phyloP scores from a whole-genome alignment of 176 grass and related monocot genomes.

The Hordeum marinum region DNA sequence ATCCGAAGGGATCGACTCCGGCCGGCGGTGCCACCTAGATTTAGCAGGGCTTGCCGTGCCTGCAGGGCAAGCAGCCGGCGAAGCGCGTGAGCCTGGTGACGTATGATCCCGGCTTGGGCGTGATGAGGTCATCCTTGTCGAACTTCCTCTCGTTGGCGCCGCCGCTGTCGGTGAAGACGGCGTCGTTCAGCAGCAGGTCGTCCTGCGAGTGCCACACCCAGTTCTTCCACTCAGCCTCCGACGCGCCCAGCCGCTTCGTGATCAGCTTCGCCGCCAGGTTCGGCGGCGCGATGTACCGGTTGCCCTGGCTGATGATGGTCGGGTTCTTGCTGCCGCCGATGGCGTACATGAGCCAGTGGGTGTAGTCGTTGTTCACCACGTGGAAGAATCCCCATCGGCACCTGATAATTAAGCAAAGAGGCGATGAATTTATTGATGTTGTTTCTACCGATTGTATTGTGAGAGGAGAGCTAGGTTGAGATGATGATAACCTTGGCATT shows the following conservation, averaged over 20 bases:
- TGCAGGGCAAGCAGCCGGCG: conserved; percentile 50
- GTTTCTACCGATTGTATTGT: neutral
- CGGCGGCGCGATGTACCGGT: conserved; percentile 74
- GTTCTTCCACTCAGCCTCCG: conserved; percentile 56
- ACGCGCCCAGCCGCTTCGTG: conserved; percentile 47
- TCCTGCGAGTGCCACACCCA: conserved; percentile 75
- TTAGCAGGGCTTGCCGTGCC: conserved; percentile 49
- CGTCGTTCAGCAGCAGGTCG: conserved; percentile 66
- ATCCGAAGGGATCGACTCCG: neutral
- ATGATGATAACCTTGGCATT: conserved; percentile 56
- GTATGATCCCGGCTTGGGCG: conserved; percentile 48
- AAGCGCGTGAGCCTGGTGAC: conserved; percentile 71
- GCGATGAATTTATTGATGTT: neutral
- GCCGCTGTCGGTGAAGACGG: conserved; percentile 51
- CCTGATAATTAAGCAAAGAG: conserved; percentile 9
- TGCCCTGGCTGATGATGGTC: conserved; percentile 85
- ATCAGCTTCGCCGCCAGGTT: conserved; percentile 65
- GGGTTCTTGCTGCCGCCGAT: conserved; percentile 79
- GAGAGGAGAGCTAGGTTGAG: neutral
- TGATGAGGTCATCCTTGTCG: conserved; percentile 46
- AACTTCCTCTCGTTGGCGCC: conserved; percentile 14
- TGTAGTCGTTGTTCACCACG: conserved; percentile 93
- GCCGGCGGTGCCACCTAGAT: neutral
- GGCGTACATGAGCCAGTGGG: conserved; percentile 90
- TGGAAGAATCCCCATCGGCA: conserved; percentile 93